Evolutionary conservation across 495 filamentous ascomycete genomes (phyloP).

Genomic region (Aspergillus hancockii): DNA sequence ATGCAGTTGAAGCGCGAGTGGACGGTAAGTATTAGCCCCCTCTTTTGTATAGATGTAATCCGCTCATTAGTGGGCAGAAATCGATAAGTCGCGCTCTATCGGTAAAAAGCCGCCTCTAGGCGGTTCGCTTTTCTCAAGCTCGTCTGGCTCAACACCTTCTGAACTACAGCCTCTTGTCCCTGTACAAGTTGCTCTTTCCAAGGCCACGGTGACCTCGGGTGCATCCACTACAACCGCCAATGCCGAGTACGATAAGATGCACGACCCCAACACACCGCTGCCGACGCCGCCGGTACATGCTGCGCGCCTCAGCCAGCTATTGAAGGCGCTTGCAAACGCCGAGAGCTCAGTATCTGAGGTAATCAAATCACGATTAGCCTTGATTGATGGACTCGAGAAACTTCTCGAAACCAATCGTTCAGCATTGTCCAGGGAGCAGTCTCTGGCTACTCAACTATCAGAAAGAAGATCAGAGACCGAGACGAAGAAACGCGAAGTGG

Average conservation of each 20-base stretch:
- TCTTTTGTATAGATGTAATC: neutral
- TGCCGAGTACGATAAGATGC: slow-evolving; percentile 77
- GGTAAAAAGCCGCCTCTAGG: slow-evolving; percentile 67
- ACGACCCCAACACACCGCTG: slow-evolving; percentile 61
- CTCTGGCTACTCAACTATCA: slow-evolving; percentile 56
- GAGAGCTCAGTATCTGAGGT: slow-evolving; percentile 87
- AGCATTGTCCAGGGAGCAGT: slow-evolving; percentile 67
- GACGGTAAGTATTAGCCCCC: slow-evolving; percentile 58
- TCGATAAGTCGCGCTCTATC: slow-evolving; percentile 73
- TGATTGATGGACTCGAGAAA: slow-evolving; percentile 81
- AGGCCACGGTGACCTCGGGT: slow-evolving; percentile 62
- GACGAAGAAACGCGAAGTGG: slow-evolving; percentile 77
- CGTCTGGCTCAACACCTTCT: slow-evolving; percentile 60
- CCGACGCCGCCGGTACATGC: slow-evolving; percentile 88
- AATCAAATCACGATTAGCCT: slow-evolving; percentile 77
- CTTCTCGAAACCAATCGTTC: slow-evolving; percentile 73
- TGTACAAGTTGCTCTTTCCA: slow-evolving; percentile 70
- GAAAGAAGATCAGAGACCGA: slow-evolving; percentile 68
- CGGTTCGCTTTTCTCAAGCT: slow-evolving; percentile 66
- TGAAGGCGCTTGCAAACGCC: slow-evolving; percentile 87
- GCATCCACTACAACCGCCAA: slow-evolving; percentile 67
- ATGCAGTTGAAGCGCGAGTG: slow-evolving; percentile 73
- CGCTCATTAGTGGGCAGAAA: slow-evolving; percentile 51
- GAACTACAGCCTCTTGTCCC: slow-evolving; percentile 76
- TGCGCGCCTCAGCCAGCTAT: slow-evolving; percentile 79